Conservation (phyloP, 1,284 basidiomycete species). For the Tremellales sp. region DNA sequence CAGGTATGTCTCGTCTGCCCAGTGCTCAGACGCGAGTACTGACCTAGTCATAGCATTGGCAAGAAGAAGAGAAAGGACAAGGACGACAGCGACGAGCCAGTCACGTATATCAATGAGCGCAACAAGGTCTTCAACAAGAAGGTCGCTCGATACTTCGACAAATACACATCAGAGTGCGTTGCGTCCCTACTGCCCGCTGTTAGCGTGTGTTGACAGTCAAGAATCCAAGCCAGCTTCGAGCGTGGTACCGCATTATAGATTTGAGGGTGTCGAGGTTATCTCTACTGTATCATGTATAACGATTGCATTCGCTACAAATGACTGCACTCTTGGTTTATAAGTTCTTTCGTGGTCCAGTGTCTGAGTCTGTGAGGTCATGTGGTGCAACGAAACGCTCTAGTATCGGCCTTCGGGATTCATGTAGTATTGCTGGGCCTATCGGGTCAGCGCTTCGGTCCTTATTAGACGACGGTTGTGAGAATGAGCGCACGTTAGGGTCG, state of each 20-base stretch:
- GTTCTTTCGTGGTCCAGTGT: neutral
- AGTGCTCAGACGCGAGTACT: neutral
- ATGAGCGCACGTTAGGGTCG: no score
- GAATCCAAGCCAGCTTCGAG: conserved; percentile 88
- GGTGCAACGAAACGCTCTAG: no score
- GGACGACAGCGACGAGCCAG: conserved; percentile 89
- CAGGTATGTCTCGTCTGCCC: conserved; percentile 61
- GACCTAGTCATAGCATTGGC: conserved; percentile 60
- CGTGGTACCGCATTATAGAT: conserved; percentile 79
- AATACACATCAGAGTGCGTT: conserved; percentile 76
- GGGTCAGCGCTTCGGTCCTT: conserved; percentile 1
- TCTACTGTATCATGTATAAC: no score
- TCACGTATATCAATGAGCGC: conserved; percentile 98
- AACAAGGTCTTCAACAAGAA: conserved; percentile 99
- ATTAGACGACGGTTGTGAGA: conserved; percentile 12
- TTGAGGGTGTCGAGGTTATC: no score
- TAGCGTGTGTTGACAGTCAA: conserved; percentile 8
- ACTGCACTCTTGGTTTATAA: neutral
- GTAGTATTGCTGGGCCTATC: conserved; percentile 25
- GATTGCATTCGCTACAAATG: neutral
- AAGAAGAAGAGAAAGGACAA: conserved; percentile 71
- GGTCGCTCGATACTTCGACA: conserved; percentile 94
- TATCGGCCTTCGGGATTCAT: conserved; percentile 28
- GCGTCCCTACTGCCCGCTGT: neutral
- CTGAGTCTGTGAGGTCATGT: neutral